phyloP scores from a whole-genome alignment of 2,329 filamentous ascomycete species.

The Pestalotiopsis sp. region DNA sequence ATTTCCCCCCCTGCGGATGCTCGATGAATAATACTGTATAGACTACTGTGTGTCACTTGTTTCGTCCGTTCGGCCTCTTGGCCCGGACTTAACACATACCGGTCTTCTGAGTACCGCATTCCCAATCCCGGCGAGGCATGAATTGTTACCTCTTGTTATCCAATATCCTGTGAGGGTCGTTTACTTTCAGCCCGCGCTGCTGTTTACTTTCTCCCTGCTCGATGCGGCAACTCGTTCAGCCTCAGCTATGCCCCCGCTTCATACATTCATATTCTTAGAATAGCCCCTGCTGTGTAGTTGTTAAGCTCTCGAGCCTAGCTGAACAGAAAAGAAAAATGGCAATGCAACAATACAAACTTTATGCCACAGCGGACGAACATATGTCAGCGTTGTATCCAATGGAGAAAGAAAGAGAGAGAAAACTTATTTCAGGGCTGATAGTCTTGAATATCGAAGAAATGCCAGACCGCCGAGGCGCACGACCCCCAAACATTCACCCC shows the following conservation, averaged over 20 bases:
- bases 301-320: not conserved
- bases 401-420: too few species aligned
- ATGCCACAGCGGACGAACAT: too few species aligned
- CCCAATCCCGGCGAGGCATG: not conserved
- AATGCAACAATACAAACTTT: not conserved
- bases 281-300: not conserved
- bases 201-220: too few species aligned
- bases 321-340: not conserved
- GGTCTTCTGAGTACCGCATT: not conserved
- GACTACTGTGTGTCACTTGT: not conserved
- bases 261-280: not conserved
- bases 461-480: too few species aligned
- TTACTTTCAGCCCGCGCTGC: not conserved
- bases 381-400: not conserved
- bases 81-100: not conserved
- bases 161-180: not conserved
- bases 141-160: not conserved
- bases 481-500: too few species aligned
- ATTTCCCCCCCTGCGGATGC: not conserved
- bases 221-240: not conserved
- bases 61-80: not conserved
- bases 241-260: not conserved
- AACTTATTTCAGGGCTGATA: not conserved
- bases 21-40: not conserved
- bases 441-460: not conserved